These are phyloP conservation scores for Camelina sativa DNA, from an alignment of 345 rosid genomes.

Conservation along the genomic window DNA sequence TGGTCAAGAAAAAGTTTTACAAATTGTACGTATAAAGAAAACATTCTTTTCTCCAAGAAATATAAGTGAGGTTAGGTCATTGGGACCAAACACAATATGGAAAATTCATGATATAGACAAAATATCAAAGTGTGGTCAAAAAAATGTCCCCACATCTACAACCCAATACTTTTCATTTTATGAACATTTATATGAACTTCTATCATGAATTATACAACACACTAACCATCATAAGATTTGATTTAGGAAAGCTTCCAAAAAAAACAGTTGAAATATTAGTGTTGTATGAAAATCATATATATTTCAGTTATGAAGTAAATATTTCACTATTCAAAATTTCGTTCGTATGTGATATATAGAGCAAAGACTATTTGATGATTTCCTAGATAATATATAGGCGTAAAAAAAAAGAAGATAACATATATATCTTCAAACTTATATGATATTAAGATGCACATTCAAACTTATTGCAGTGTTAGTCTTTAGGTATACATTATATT, in stretches of 20 bases:
- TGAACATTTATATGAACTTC: too few relatives aligned
- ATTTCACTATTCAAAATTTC: constrained; percentile 22
- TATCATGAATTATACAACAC: too few relatives aligned
- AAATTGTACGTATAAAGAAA: constrained; percentile 37
- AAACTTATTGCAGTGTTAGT: constrained; percentile 36
- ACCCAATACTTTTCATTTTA: too few relatives aligned
- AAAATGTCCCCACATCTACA: neutral
- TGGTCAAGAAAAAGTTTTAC: constrained; percentile 8
- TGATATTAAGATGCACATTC: constrained; percentile 28
- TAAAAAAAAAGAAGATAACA: too few relatives aligned
- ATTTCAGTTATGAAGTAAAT: neutral
- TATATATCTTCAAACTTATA: constrained; percentile 19
- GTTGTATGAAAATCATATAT: constrained; percentile 5
- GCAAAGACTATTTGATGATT: constrained; percentile 19
- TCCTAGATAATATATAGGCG: neutral
- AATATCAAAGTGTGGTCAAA: neutral
- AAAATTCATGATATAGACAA: neutral
- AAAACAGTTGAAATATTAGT: neutral
- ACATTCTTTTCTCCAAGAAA: constrained; percentile 39
- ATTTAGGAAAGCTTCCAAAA: too few relatives aligned
- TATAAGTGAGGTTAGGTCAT: constrained; percentile 28
- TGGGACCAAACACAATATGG: constrained; percentile 33
- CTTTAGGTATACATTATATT: constrained; percentile 33
- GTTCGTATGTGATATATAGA: constrained; percentile 18
- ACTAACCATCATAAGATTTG: too few relatives aligned